These are phyloP conservation scores for Cucurbita maxima DNA, from an alignment of 306 rosid species.

Conservation along the genomic window DNA sequence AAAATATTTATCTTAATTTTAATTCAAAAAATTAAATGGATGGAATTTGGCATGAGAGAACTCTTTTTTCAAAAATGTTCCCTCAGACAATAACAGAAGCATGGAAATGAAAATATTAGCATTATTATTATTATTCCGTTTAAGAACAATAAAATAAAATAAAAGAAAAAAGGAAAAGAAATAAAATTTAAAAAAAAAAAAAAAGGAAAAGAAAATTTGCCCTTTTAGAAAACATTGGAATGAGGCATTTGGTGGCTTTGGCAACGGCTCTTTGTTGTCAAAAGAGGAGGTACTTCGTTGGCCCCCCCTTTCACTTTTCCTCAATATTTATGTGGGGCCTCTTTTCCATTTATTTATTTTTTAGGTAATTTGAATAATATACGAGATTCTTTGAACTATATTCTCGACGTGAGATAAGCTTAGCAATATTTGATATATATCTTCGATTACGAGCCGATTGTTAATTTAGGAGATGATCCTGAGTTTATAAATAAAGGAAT, in stretches of 20 bases:
- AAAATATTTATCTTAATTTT: no score
- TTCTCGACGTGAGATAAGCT: no score
- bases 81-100: slow-evolving; percentile 1
- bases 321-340: not conserved
- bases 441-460: no score
- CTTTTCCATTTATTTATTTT: not conserved
- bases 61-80: not conserved
- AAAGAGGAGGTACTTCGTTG: not conserved
- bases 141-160: not conserved
- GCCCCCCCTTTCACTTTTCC: not conserved
- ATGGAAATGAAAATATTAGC: not conserved
- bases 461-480: no score
- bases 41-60: not conserved
- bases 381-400: not conserved
- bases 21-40: not conserved
- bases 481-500: no score
- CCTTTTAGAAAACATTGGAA: not conserved
- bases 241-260: not conserved
- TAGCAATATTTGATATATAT: no score
- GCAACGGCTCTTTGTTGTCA: slow-evolving; percentile 3
- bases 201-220: not conserved
- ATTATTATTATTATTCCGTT: not conserved
- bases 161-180: not conserved
- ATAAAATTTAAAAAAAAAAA: not conserved
- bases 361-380: not conserved